phyloP scores from a whole-genome alignment of 495 filamentous ascomycete species.

The Penicillium angulare region DNA sequence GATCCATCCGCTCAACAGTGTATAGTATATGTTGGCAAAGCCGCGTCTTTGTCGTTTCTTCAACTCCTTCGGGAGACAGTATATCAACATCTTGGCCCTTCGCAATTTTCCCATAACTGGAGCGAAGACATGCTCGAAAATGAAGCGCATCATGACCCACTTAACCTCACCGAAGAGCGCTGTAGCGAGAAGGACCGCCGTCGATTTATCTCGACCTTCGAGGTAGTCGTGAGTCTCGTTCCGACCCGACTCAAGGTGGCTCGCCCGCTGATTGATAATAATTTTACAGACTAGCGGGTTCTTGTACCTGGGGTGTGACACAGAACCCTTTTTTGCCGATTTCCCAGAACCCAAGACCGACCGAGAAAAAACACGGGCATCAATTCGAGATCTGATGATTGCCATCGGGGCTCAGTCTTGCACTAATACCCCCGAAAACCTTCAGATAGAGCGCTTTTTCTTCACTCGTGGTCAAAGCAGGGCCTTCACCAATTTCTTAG shows the following conservation, averaged over 20 bases:
- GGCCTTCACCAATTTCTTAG: conserved; percentile 37
- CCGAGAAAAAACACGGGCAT: conserved; percentile 24
- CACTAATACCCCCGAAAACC: conserved; percentile 17
- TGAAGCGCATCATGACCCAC: conserved; percentile 31
- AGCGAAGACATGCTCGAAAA: conserved; percentile 44
- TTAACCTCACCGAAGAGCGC: conserved; percentile 23
- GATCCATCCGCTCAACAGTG: no score
- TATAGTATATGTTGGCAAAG: conserved; percentile 42
- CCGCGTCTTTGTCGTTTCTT: conserved; percentile 41
- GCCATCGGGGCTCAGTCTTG: conserved; percentile 45
- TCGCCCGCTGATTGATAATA: not conserved
- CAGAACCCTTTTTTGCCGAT: conserved; percentile 8
- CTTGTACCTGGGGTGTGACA: conserved; percentile 19
- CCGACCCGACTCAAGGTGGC: conserved; percentile 4
- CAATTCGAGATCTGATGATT: conserved; percentile 37
- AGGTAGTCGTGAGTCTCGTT: conserved; percentile 26
- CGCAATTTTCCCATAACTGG: conserved; percentile 41
- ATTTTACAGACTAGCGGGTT: conserved; percentile 33
- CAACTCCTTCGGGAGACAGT: conserved; percentile 42
- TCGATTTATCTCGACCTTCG: conserved; percentile 28
- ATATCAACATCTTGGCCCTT: conserved; percentile 42
- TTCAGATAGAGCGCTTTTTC: conserved; percentile 31
- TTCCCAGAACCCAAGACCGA: conserved; percentile 13
- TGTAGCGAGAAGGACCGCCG: conserved; percentile 19
- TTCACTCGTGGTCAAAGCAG: conserved; percentile 38